Conservation (phyloP, 1,284 basidiomycete species). For the Sporisorium iseilematis-ciliati region DNA sequence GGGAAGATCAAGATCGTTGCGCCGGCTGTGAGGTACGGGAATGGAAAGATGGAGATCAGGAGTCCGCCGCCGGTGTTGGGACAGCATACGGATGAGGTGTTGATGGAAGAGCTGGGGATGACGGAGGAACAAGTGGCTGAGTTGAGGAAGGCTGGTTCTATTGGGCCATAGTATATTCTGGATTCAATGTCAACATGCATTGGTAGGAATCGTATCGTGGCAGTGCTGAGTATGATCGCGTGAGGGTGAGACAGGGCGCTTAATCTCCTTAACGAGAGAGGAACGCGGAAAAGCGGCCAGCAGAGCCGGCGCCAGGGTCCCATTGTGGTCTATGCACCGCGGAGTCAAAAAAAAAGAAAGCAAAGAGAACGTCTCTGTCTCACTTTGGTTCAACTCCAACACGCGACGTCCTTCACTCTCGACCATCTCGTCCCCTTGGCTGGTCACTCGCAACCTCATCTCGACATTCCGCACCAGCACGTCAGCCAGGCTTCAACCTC, state of each 20-base stretch:
- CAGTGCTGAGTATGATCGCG: slow-evolving; percentile 3
- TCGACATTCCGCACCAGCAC: background rate
- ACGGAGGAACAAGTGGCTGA: slow-evolving; percentile 74
- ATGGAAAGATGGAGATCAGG: slow-evolving; percentile 73
- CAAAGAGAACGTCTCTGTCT: no score
- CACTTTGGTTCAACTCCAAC: background rate
- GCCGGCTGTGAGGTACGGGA: slow-evolving; percentile 89
- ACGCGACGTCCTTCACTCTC: background rate
- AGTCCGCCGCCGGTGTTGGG: slow-evolving; percentile 67
- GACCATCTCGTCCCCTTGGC: background rate
- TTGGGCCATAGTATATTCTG: slow-evolving; percentile 37
- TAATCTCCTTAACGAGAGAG: background rate
- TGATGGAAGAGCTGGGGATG: slow-evolving; percentile 78
- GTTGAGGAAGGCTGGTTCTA: slow-evolving; percentile 71
- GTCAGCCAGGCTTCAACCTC: background rate
- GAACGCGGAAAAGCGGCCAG: background rate
- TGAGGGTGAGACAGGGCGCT: background rate
- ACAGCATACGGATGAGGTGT: slow-evolving; percentile 70
- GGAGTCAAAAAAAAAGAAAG: slow-evolving; percentile 7
- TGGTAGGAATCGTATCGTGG: background rate
- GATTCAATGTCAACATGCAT: background rate
- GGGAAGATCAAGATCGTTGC: slow-evolving; percentile 87
- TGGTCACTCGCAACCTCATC: background rate
- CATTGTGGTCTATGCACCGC: background rate
- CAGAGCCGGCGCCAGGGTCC: slow-evolving; percentile 3